phyloP scores from a whole-genome alignment of 768 basidiomycete species.

The Boletus subparvulus region DNA sequence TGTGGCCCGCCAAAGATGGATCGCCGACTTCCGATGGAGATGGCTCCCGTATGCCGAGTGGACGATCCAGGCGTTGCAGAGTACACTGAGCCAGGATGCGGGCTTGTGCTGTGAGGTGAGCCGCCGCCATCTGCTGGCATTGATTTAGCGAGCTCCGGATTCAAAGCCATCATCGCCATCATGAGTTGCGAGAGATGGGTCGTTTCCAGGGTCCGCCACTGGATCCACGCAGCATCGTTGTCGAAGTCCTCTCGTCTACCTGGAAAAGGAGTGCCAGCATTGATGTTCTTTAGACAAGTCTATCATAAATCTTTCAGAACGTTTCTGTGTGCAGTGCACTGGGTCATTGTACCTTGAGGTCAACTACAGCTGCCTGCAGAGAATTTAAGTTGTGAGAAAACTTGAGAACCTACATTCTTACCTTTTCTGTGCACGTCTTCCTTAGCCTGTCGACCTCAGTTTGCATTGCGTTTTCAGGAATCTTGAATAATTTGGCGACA shows the following conservation, averaged over 20 bases:
- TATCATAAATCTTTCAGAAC: slow-evolving; percentile 13
- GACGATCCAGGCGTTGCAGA: slow-evolving; percentile 38
- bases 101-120: slow-evolving; percentile 24
- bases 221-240: slow-evolving; percentile 75
- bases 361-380: slow-evolving; percentile 73
- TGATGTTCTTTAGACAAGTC: slow-evolving; percentile 91
- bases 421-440: slow-evolving; percentile 75
- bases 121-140: slow-evolving; percentile 50
- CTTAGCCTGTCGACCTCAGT: slow-evolving; percentile 69
- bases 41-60: slow-evolving; percentile 55
- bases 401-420: slow-evolving; percentile 17
- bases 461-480: slow-evolving; percentile 65
- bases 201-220: slow-evolving; percentile 82
- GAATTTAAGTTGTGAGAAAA: slow-evolving; percentile 1
- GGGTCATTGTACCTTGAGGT: slow-evolving; percentile 66
- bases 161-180: slow-evolving; percentile 80
- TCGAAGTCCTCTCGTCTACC: slow-evolving; percentile 86
- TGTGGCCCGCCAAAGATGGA: slow-evolving; percentile 47
- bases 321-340: background rate
- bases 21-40: slow-evolving; percentile 66
- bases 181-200: slow-evolving; percentile 85
- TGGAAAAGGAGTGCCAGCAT: slow-evolving; percentile 78
- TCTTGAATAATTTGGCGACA: slow-evolving; percentile 72
- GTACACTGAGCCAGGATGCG: slow-evolving; percentile 61
- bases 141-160: slow-evolving; percentile 84